These are phyloP conservation scores for Naegleria gruberi DNA, from an alignment of 208 protist species.

Conservation along the genomic window DNA sequence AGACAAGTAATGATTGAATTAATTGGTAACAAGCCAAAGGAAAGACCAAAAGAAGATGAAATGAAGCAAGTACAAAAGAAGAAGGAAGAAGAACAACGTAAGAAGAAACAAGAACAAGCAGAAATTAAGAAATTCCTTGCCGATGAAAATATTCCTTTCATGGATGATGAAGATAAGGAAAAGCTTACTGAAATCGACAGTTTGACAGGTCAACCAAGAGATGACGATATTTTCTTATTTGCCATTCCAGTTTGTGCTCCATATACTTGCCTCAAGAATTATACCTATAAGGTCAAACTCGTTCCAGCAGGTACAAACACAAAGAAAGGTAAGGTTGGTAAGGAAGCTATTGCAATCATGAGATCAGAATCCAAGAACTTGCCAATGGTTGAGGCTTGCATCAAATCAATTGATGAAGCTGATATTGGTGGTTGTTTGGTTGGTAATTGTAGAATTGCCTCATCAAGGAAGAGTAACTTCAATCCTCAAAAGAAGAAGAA, in stretches of 20 bases:
- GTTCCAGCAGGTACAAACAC: constrained; percentile 42
- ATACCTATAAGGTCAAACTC: constrained; percentile 68
- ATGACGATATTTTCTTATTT: constrained; percentile 49
- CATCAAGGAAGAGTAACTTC: neutral
- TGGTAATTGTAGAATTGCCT: neutral
- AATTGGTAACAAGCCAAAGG: constrained; percentile 38
- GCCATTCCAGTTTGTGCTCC: constrained; percentile 58
- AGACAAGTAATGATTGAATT: constrained; percentile 40
- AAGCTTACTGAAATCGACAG: constrained; percentile 39
- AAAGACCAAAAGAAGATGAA: constrained; percentile 22
- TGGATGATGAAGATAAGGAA: neutral
- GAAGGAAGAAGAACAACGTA: neutral
- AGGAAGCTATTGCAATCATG: constrained; percentile 8
- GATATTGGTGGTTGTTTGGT: constrained; percentile 3
- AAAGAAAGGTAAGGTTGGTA: constrained; percentile 56
- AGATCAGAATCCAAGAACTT: neutral
- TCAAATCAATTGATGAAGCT: neutral
- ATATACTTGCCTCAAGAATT: constrained; percentile 52
- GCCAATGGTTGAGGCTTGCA: neutral
- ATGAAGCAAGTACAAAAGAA: neutral
- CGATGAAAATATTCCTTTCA: constrained; percentile 18
- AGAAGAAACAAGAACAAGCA: constrained; percentile 13
- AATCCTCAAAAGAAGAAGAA: neutral
- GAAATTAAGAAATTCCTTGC: neutral
- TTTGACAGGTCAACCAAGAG: constrained; percentile 42